Evolutionary conservation across 768 basidiomycete genomes (phyloP).

Genomic region (Agrocybe praecox): DNA sequence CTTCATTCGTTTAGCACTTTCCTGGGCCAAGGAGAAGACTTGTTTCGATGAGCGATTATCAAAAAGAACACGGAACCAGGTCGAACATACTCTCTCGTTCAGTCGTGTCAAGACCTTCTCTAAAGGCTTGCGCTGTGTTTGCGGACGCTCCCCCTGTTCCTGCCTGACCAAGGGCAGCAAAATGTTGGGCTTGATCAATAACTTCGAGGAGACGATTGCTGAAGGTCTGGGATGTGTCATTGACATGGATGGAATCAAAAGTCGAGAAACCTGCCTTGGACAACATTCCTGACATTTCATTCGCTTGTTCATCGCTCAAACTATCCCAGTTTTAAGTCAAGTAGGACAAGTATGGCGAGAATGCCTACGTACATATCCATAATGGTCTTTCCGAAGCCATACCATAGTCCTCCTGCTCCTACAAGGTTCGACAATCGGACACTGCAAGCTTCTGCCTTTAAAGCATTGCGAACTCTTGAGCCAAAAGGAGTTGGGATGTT

Average conservation of each 20-base stretch:
- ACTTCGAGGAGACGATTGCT: constrained; percentile 74
- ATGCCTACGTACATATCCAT: constrained; percentile 68
- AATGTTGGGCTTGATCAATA: constrained; percentile 88
- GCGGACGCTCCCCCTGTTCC: constrained; percentile 53
- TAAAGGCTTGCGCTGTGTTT: constrained; percentile 71
- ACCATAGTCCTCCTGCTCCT: constrained; percentile 89
- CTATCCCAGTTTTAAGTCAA: constrained; percentile 40
- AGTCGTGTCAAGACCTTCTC: constrained; percentile 91
- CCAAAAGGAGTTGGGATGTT: constrained; percentile 80
- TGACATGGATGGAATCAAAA: background rate
- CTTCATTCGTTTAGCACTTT: constrained; percentile 76
- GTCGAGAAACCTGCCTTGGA: constrained; percentile 48
- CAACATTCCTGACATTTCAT: constrained; percentile 72
- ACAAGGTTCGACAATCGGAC: constrained; percentile 84
- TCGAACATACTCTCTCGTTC: constrained; percentile 83
- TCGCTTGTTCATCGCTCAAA: constrained; percentile 73
- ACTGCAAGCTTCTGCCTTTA: constrained; percentile 86
- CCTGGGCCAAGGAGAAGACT: constrained; percentile 90
- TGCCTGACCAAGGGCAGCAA: constrained; percentile 69
- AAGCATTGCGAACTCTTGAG: constrained; percentile 77
- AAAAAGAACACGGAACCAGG: constrained; percentile 3
- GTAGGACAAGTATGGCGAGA: background rate
- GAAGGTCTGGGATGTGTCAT: constrained; percentile 58
- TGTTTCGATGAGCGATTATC: background rate
- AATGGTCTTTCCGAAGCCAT: constrained; percentile 86